These are phyloP conservation scores for Abelmoschus esculentus DNA, from an alignment of 345 rosid species.

Conservation along the genomic window DNA sequence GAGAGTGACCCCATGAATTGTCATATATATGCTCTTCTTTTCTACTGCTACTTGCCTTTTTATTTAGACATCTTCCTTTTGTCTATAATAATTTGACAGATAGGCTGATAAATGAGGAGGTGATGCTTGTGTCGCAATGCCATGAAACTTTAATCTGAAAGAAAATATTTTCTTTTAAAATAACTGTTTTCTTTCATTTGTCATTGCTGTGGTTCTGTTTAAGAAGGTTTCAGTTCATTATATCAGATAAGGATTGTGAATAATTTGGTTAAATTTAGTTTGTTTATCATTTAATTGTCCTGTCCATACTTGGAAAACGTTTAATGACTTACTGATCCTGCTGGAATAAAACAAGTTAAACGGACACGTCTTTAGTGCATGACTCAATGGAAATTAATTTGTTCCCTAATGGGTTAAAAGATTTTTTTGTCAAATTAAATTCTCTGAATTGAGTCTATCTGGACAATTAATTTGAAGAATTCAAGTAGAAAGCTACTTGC, in stretches of 20 bases:
- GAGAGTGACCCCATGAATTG: neutral
- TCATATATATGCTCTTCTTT: neutral
- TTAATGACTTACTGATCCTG: neutral
- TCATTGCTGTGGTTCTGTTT: neutral
- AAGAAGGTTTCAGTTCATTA: conserved; percentile 9
- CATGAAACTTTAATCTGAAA: neutral
- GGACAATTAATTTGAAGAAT: conserved; percentile 9
- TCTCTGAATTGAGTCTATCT: neutral
- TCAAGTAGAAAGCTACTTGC: neutral
- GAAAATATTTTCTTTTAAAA: neutral
- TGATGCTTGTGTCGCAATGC: neutral
- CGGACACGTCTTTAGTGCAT: neutral
- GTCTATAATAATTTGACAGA: conserved; percentile 1
- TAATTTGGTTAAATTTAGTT: neutral
- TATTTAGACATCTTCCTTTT: neutral
- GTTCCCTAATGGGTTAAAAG: conserved; percentile 6
- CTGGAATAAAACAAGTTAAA: neutral
- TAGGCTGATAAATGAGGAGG: neutral
- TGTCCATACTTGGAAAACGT: conserved; percentile 13
- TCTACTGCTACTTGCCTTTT: neutral
- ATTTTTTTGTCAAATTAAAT: neutral
- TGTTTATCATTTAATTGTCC: neutral
- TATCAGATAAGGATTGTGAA: neutral
- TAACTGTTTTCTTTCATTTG: neutral
- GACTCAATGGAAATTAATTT: conserved; percentile 1